Conservation (phyloP, 2,329 filamentous ascomycete species). For the Arthrobotrys sphaeroides region DNA sequence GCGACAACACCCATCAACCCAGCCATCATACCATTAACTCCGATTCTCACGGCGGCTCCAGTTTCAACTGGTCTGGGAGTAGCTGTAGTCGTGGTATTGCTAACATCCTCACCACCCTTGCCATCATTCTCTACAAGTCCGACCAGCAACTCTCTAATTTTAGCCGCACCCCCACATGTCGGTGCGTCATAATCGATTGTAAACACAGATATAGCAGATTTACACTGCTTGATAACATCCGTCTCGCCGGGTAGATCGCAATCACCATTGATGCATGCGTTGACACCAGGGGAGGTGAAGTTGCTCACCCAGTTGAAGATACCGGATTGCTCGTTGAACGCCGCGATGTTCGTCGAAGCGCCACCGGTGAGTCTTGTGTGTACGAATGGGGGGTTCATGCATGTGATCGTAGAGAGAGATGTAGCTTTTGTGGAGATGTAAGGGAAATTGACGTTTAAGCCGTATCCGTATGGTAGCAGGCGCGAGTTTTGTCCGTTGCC, state of each 20-base stretch:
- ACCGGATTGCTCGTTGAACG: slow-evolving; percentile 63
- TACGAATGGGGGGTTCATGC: slow-evolving; percentile 63
- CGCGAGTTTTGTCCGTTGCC: slow-evolving; percentile 58
- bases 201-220: slow-evolving; percentile 64
- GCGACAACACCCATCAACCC: neutral
- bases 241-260: slow-evolving; percentile 67
- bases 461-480: slow-evolving; percentile 65
- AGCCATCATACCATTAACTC: slow-evolving; percentile 3
- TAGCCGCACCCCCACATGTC: slow-evolving; percentile 51
- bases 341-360: slow-evolving; percentile 64
- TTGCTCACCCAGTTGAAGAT: slow-evolving; percentile 63
- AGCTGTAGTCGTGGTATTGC: neutral
- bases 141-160: slow-evolving; percentile 31
- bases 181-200: slow-evolving; percentile 67
- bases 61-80: slow-evolving; percentile 1
- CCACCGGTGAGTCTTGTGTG: slow-evolving; percentile 66
- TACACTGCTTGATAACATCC: slow-evolving; percentile 63
- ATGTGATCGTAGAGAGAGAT: slow-evolving; percentile 39
- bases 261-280: slow-evolving; percentile 66
- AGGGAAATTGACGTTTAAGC: slow-evolving; percentile 67
- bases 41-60: slow-evolving; percentile 6
- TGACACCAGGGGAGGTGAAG: slow-evolving; percentile 62
- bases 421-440: slow-evolving; percentile 55
- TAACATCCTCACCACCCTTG: neutral
- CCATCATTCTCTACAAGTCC: slow-evolving; percentile 25